A percentile compares a stretch with the other conserved stretches of the same genome.
Conservation (phyloP, 768 basidiomycete species). For the Cystofilobasidium capitatum region DNA sequence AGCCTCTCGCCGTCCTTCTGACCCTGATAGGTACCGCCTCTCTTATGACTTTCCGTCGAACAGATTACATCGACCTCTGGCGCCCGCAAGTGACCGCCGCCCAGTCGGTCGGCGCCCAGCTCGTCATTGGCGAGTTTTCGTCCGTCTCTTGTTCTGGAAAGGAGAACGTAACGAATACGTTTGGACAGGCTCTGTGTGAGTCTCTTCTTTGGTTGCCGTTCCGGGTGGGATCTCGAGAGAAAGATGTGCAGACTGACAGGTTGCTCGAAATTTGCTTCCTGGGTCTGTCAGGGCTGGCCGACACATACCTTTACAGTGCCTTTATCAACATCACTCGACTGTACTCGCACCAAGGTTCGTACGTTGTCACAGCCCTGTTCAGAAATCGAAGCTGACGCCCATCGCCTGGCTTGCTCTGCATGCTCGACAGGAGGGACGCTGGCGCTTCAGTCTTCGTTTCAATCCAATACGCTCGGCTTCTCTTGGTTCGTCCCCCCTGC, state of each 20-base stretch:
- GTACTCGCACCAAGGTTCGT: slow-evolving; percentile 41
- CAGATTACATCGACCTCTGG: slow-evolving; percentile 38
- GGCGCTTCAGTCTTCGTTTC: slow-evolving; percentile 37
- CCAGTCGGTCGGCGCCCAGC: slow-evolving; percentile 6
- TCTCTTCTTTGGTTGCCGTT: background rate
- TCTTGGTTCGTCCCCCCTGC: slow-evolving; percentile 26
- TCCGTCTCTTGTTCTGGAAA: slow-evolving; percentile 38
- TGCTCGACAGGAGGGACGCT: slow-evolving; percentile 27
- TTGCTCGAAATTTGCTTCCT: too few species aligned
- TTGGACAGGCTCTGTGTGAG: slow-evolving; percentile 32
- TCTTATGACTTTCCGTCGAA: background rate
- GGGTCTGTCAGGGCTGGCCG: slow-evolving; percentile 30
- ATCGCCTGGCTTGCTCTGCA: background rate
- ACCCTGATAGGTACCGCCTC: background rate
- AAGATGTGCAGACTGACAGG: too few species aligned
- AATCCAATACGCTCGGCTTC: slow-evolving; percentile 37
- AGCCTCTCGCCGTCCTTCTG: background rate
- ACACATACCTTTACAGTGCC: slow-evolving; percentile 38
- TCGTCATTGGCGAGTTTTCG: slow-evolving; percentile 23
- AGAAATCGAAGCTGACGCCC: background rate
- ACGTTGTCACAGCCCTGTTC: background rate
- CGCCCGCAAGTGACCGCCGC: slow-evolving; percentile 39
- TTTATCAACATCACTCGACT: slow-evolving; percentile 36
- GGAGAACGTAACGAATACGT: slow-evolving; percentile 40
- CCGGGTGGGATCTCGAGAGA: too few species aligned